Evolutionary conservation across 176 grass and related monocot species (phyloP), one percentile per base, ranked within the genome.

Genomic region (Typha latifolia): DNA sequence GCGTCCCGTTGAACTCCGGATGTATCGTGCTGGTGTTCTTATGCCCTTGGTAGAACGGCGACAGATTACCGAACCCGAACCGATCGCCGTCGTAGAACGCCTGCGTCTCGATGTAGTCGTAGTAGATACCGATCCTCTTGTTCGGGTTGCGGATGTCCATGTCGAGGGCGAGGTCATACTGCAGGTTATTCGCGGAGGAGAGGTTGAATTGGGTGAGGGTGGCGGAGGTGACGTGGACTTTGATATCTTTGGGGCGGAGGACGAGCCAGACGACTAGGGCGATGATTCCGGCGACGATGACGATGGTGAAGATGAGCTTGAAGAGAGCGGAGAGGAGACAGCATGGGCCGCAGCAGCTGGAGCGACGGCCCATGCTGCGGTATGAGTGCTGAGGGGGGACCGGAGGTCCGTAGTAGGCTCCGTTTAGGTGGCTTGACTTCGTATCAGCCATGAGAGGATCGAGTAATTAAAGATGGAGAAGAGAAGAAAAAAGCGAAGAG

Each of bases 1-100:
- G 20, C 12, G 37, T 49, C 12, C 88, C 72, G 10, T 1, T 15
- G 23, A 89, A 82, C 72, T 1, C 4, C 12, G 85, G 64, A 3
- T 64, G 48, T 73, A 91, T 32, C 10, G 10, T 57, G 62, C 22
- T 32, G 12, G 86, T 86, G 63, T 79, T 84, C 78, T 91, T 96
- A 29, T 69, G 73, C 29, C 73, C 63, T 31, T 75, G 73, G 31
- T 59, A 67, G 63, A 75, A 67, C 2, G 63, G 12, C 5, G 31
- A 49, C 12, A 75, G 63, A 5, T 0, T 18, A 18, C 4, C 3
- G 63, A 18, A 75, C 31, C 12, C 49, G 50, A 75, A 67, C 18
- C 50, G 73, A 3, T 59, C 2, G 31, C 18, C 63, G 32, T 67
- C 63, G 62, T 67, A 75, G 50, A 15, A 56, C 2, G 63, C 63